These are phyloP conservation scores for Yamadazyma atmosphaerica DNA, from an alignment of 1,139 yeast genomes.

Conservation along the genomic window DNA sequence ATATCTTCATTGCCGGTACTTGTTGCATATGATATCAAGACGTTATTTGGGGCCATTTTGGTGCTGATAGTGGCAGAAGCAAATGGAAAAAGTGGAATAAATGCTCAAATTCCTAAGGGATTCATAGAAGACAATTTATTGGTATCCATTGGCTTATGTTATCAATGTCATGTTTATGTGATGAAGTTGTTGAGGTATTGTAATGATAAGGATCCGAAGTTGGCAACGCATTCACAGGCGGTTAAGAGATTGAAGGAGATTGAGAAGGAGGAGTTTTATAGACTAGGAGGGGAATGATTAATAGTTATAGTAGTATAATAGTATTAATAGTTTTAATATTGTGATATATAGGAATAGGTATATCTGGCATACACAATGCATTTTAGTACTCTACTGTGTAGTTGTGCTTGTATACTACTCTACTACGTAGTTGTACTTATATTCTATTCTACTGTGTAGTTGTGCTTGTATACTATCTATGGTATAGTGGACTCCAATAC, in stretches of 20 bases:
- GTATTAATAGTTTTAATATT: no score
- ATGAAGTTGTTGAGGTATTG: constrained; percentile 27
- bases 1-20: constrained; percentile 42
- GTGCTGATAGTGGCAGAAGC: constrained; percentile 34
- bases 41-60: constrained; percentile 36
- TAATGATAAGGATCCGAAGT: constrained; percentile 12
- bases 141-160: constrained; percentile 23
- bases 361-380: no score
- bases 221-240: constrained; percentile 12
- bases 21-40: constrained; percentile 33
- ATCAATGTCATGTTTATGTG: constrained; percentile 36
- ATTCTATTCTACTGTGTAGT: no score
- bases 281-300: no score
- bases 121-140: constrained; percentile 21
- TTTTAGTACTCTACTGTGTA: no score
- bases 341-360: no score
- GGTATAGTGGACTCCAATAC: no score
- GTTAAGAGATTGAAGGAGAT: constrained; percentile 24
- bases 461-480: no score
- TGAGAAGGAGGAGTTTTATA: neutral
- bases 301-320: no score
- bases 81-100: constrained; percentile 19
- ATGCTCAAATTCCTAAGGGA: constrained; percentile 24
- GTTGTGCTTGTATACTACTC: no score
- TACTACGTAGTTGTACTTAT: no score